phyloP scores from a whole-genome alignment of 306 rosid genomes.

The Cicer chorassanicum region DNA sequence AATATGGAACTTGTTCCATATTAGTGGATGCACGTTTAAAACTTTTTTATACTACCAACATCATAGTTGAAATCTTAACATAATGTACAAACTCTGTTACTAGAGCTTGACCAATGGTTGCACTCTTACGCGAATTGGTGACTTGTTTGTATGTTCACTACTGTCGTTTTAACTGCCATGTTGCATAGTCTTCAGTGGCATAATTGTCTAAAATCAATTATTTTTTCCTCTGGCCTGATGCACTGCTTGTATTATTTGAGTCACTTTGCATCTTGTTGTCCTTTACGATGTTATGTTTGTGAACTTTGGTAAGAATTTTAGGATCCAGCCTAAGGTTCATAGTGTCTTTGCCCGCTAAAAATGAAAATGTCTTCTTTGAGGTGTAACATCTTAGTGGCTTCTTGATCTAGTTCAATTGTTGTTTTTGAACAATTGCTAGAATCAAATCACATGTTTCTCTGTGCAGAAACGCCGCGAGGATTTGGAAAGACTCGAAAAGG shows the following conservation, averaged over 20 bases:
- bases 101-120: conserved; percentile 23
- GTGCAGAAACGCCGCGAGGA: conserved; percentile 90
- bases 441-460: not conserved
- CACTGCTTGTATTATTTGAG: conserved; percentile 22
- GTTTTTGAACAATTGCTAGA: conserved; percentile 22
- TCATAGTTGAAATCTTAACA: not conserved
- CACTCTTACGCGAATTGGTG: not conserved
- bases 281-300: conserved; percentile 19
- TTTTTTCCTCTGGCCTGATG: not conserved
- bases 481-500: conserved; percentile 88
- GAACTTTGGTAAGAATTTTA: conserved; percentile 32
- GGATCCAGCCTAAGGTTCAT: conserved; percentile 29
- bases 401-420: conserved; percentile 21
- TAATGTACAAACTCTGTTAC: conserved; percentile 4
- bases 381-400: conserved; percentile 15
- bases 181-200: conserved; percentile 28
- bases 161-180: not conserved
- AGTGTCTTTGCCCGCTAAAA: conserved; percentile 21
- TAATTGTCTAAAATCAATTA: conserved; percentile 3
- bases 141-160: conserved; percentile 2
- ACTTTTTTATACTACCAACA: not conserved
- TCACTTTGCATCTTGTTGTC: conserved; percentile 38
- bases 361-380: not conserved
- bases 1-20: not conserved
- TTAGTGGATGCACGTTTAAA: not conserved